These are phyloP conservation scores for Fusarium coffeatum DNA, from an alignment of 2,329 filamentous ascomycete genomes.

Conservation along the genomic window DNA sequence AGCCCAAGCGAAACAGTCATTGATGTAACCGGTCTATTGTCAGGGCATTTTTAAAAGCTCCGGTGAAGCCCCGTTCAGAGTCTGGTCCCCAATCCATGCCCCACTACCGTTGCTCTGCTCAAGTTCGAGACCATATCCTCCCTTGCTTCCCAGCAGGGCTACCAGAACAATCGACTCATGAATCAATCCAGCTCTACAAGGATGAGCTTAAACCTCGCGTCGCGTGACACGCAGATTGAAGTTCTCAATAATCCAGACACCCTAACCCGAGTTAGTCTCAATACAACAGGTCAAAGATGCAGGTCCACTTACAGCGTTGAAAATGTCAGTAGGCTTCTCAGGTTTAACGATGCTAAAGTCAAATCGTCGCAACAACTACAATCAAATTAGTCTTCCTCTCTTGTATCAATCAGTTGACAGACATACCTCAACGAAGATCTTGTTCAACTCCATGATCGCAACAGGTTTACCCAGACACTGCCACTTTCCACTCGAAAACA, in stretches of 20 bases:
- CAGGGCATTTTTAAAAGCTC: too few relatives aligned
- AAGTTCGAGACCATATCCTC: not conserved
- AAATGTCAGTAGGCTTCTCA: constrained; percentile 21
- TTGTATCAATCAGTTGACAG: not conserved
- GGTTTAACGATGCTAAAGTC: constrained; percentile 23
- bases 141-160: not conserved
- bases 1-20: too few relatives aligned
- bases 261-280: not conserved
- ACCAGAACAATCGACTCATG: not conserved
- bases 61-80: too few relatives aligned
- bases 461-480: constrained; percentile 54
- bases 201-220: not conserved
- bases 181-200: not conserved
- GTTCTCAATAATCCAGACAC: constrained; percentile 29
- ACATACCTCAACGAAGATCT: constrained; percentile 57
- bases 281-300: accelerated
- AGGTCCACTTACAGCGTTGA: constrained; percentile 15
- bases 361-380: constrained; percentile 29
- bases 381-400: not conserved
- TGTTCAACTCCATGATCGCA: constrained; percentile 53
- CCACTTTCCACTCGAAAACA: constrained; percentile 55
- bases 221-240: constrained; percentile 18
- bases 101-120: too few relatives aligned
- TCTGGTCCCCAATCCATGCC: too few relatives aligned
- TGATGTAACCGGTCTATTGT: too few relatives aligned